Base-by-base conservation (phyloP, 805 yeast genomes). In the Wickerhamiella qilinensis region DNA sequence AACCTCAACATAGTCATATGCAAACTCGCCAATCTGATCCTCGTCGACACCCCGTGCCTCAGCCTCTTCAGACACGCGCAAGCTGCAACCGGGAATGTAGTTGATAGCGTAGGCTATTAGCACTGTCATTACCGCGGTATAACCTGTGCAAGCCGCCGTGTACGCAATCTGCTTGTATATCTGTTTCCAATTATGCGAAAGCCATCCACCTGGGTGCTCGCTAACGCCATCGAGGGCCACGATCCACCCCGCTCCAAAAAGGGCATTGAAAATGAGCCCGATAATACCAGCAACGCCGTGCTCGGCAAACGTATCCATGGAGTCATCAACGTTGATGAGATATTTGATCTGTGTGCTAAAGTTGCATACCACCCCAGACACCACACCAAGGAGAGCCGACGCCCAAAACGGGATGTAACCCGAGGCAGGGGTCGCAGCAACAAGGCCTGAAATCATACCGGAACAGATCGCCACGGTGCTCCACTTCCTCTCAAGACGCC, bases 1-100 rank as follows among this genome's bases (percentile, higher is more conserved):
- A 12, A 88, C 93, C 64, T 88, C 98, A 41, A 88, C 95, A 55
- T 85, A 88, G 59, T 88, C 97, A 58, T 88, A 88, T n/a, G 97
- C 97, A 61, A 86, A 88, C 61, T 88, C 98, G 37, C 97, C 98
- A 49, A 88, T 82, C 62, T 88, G 95, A 60, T 84, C 94, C 58
- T 86, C 96, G 58, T 88, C 98, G 63, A 86, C 71, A 41, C 98
- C 98, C 24, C 67, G 65, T 46, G 77, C 82, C 58, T 88, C 98
- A 18, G 78, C 94, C 25, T 77, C 76, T 57, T 81, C 93, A 44
- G 73, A 68, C 4, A 84, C 84, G 54, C 96, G 71, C 51, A 91
- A 64, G 37, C 76, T 67, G 50, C 83, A 69, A 14, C 85, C 86
- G 5, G 97, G 98, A 22, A 84, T 77, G 45, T 67, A 69, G 60